These are phyloP conservation scores for Pezicula carpinea DNA, from an alignment of 2,329 filamentous ascomycete species.

Conservation along the genomic window DNA sequence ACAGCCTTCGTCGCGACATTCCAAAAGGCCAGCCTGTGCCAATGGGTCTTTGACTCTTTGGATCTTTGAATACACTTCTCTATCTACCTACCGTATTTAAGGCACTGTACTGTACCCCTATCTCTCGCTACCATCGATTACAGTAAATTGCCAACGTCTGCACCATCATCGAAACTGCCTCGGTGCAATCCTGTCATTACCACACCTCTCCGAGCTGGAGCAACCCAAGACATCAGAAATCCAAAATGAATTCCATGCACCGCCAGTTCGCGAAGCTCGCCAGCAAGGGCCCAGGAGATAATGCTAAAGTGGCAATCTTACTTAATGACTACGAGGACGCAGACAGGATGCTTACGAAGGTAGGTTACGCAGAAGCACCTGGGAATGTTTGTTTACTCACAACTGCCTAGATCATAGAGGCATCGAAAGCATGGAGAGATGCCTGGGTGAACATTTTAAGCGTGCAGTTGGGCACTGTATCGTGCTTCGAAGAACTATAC, in stretches of 20 bases:
- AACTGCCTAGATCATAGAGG: conserved; percentile 62
- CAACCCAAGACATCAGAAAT: conserved; percentile 2
- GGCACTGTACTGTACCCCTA: too few relatives aligned
- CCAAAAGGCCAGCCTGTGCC: conserved; percentile 8
- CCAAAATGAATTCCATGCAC: conserved; percentile 66
- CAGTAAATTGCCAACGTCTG: too few relatives aligned
- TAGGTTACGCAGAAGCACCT: conserved; percentile 33
- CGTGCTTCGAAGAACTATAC: conserved; percentile 69
- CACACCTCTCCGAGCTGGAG: conserved; percentile 4
- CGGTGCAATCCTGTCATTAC: background rate
- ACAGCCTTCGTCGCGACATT: background rate
- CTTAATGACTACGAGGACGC: conserved; percentile 78
- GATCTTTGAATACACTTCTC: too few relatives aligned
- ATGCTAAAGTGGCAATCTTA: conserved; percentile 69
- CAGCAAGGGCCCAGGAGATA: conserved; percentile 64
- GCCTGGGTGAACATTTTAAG: conserved; percentile 70
- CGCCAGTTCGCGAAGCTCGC: conserved; percentile 70
- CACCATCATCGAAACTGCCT: background rate
- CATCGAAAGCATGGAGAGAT: conserved; percentile 72
- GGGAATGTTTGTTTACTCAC: conserved; percentile 1
- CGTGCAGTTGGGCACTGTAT: conserved; percentile 61
- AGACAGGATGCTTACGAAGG: conserved; percentile 68
- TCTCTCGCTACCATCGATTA: too few relatives aligned
- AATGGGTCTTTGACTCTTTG: conserved; percentile 4
- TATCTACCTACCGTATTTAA: too few relatives aligned